These are phyloP conservation scores for Fusarium nisikadoi DNA, from an alignment of 2,329 filamentous ascomycete genomes.

Conservation along the genomic window DNA sequence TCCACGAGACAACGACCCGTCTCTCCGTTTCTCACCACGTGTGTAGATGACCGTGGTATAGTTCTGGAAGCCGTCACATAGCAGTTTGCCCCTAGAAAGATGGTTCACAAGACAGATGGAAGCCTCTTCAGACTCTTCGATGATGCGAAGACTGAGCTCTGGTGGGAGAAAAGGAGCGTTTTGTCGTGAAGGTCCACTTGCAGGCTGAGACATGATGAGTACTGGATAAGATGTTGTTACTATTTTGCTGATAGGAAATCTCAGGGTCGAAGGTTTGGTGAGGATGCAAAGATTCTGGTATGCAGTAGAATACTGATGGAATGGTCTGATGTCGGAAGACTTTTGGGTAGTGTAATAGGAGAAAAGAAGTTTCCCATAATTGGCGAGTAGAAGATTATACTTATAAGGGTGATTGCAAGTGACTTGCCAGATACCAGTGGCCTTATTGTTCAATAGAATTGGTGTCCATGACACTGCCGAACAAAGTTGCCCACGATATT, in stretches of 20 bases:
- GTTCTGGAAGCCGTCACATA: neutral
- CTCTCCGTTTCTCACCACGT: neutral
- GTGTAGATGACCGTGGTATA: neutral
- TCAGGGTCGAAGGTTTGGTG: neutral
- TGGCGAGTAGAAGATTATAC: neutral
- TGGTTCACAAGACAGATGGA: neutral
- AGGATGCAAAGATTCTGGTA: neutral
- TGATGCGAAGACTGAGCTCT: neutral
- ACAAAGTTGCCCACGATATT: neutral
- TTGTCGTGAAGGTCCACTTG: neutral
- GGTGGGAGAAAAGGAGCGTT: neutral
- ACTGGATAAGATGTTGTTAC: neutral
- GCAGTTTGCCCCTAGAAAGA: neutral
- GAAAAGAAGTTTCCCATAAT: neutral
- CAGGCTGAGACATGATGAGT: neutral
- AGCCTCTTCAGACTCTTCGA: neutral
- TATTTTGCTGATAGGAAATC: no score
- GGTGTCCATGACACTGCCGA: no score
- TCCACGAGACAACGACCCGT: neutral
- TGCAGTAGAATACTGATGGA: neutral
- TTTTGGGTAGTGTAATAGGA: neutral
- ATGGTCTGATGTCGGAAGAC: neutral
- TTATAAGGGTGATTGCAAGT: neutral
- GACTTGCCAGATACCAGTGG: no score
- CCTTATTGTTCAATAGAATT: no score